Evolutionary conservation across 1,284 basidiomycete species (phyloP).

Genomic region (Abortiporus biennis): DNA sequence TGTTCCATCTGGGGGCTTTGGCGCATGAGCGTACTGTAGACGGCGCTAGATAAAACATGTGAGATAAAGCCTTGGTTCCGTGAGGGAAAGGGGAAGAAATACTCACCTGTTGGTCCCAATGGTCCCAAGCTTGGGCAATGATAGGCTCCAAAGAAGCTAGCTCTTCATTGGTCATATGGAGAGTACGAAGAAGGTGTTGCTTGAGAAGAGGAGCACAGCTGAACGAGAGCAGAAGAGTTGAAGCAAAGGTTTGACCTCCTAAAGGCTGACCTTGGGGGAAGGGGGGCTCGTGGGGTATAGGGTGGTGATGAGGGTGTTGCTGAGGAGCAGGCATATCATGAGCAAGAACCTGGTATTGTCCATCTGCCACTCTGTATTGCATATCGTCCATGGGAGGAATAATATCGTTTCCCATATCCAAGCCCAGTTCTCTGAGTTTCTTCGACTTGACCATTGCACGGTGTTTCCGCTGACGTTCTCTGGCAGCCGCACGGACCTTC

Average conservation of each 20-base stretch:
- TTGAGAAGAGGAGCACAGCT: slow-evolving; percentile 67
- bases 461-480: slow-evolving; percentile 75
- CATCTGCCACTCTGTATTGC: slow-evolving; percentile 39
- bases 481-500: slow-evolving; percentile 61
- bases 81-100: slow-evolving; percentile 6
- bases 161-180: slow-evolving; percentile 72
- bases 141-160: slow-evolving; percentile 70
- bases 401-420: slow-evolving; percentile 69
- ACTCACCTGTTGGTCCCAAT: slow-evolving; percentile 71
- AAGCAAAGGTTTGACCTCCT: slow-evolving; percentile 68
- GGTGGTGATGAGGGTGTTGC: slow-evolving; percentile 20
- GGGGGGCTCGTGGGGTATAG: slow-evolving; percentile 26
- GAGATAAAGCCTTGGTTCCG: not conserved
- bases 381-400: slow-evolving; percentile 54
- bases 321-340: slow-evolving; percentile 36
- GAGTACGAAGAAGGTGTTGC: slow-evolving; percentile 61
- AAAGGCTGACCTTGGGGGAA: slow-evolving; percentile 31
- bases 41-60: slow-evolving; percentile 5
- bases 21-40: slow-evolving; percentile 4
- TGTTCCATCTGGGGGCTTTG: too few species aligned
- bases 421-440: slow-evolving; percentile 70
- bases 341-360: slow-evolving; percentile 51
- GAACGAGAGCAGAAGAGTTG: slow-evolving; percentile 63
- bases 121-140: slow-evolving; percentile 76
- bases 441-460: slow-evolving; percentile 68